Evolutionary conservation across 2,329 filamentous ascomycete genomes (phyloP).

Genomic region (Colletotrichum sp.): DNA sequence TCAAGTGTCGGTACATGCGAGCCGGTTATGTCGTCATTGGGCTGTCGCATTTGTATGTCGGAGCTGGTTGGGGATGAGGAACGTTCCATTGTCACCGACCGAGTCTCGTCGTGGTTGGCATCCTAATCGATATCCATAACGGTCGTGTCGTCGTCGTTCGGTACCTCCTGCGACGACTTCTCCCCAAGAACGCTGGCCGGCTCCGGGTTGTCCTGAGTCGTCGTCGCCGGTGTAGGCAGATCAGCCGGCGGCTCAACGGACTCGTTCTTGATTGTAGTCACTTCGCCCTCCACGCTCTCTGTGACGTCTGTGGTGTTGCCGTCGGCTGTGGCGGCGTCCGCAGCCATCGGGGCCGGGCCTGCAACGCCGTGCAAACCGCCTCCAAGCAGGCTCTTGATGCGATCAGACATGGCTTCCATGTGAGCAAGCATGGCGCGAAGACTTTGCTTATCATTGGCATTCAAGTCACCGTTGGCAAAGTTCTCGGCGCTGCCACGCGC

Average conservation of each 20-base stretch:
- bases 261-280: constrained; percentile 7
- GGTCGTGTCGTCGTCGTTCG: constrained; percentile 35
- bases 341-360: not conserved
- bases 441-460: constrained; percentile 44
- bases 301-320: not conserved
- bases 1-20: not conserved
- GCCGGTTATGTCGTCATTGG: not conserved
- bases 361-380: not conserved
- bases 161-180: constrained; percentile 24
- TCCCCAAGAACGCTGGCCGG: constrained; percentile 12
- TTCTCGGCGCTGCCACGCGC: constrained; percentile 50
- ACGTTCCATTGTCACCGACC: not conserved
- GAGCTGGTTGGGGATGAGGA: not conserved
- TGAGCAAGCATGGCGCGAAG: constrained; percentile 54
- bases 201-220: constrained; percentile 32
- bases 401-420: constrained; percentile 47
- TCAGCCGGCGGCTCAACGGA: constrained; percentile 15
- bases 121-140: constrained; percentile 44
- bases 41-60: not conserved
- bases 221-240: constrained; percentile 20
- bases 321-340: constrained; percentile 3
- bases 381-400: constrained; percentile 45
- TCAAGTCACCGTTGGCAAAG: constrained; percentile 44
- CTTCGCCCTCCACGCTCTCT: not conserved
- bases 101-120: not conserved